Evolutionary conservation across 1,284 basidiomycete species (phyloP), one percentile per base, ranked within the genome.

Genomic region (Porodaedalea pini): DNA sequence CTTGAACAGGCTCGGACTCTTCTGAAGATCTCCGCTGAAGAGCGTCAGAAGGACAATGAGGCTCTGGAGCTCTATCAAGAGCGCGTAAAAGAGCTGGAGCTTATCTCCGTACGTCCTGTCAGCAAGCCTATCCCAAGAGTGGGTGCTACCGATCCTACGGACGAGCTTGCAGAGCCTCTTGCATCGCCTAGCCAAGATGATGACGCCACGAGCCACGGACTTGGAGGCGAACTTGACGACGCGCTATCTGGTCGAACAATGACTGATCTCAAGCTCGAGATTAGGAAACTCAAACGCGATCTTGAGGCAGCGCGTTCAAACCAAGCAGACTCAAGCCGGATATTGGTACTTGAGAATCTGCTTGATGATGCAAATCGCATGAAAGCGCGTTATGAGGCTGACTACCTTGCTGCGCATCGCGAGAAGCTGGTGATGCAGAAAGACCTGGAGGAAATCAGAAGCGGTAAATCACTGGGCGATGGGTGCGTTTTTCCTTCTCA

Each of bases 61-160:
- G 88, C 92, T 54, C 76, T 96, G 40, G 90, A 92, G 63, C 72
- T 94, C 4, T 94, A 93, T 66, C 92, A 96, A 69, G 94, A 98
- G 68, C 83, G 92, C n/a, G 82, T 96, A 39, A 82, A 84, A 45
- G 95, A 98, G 72, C 77, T 97, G 23, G 95, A 98, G 70, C 73
- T 92, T 37, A 73, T 70, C 15, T 81, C 85, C 21, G 78, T 80
- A 17, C 75, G 78, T 10, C 76, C 70, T 23, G 69, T 64, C 34
- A 67, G 60, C 50, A 54, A 64, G 57, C 53, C 55, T 67, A 68
- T n/a, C 60, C 57, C 34, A 61, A 11, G 27, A 53, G 25, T 29
- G 66, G 48, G 61, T 58, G 52, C 45, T 11, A 21, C 25, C 3
- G 52, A 57, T 59, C 56, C 68, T 58, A 59, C 60, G 61, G 63